Evolutionary conservation across 2,329 filamentous ascomycete species (phyloP), one percentile per base, ranked within the genome.

Genomic region (Colletotrichum simmondsii): DNA sequence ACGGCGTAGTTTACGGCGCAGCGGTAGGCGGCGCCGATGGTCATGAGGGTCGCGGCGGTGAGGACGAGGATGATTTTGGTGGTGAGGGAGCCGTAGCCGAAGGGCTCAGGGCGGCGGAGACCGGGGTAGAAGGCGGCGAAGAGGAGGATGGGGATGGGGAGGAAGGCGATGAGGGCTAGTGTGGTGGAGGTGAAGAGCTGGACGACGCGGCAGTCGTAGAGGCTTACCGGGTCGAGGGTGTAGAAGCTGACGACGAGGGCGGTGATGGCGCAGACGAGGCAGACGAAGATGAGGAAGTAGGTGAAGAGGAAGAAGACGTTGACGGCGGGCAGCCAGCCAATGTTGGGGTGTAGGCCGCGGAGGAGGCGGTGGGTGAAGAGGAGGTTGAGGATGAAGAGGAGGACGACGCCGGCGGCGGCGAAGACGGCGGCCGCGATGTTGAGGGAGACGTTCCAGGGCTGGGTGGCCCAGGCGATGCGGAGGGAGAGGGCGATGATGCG

Each of bases 381-480:
- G 54, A 97, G 83, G 83, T 97, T 97, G 81, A 95, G 85, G 77
- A 96, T 83, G 81, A 94, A 96, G 30, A 97, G 84, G 8, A 97
- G 81, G 42, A 97, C 80, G 19, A 95, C 91, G 54, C 94, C 94
- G 0, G 93, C 92, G 57, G 91, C 90, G 70, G 94, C 89, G 77
- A 97, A 91, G 78, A 97, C 89, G 75, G 87, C 86, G 4, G 93
- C 90, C 8, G 92, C 90, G 72, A 91, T 87, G 77, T 84, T 85
- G 68, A 90, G 76, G 68, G 79, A 76, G 64, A 82, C 72, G 76
- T 84, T 80, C 66, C 57, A 75, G 1, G 85, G 84, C 42, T 82
- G 76, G 52, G 81, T 82, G 28, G 87, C 86, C 88, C 87, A 91
- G 67, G 82, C 87, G 75, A 90, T 87, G 68, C 88, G 86, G 76